phyloP scores from a whole-genome alignment of 176 grass and related monocot genomes.

The Oryza coarctata region DNA sequence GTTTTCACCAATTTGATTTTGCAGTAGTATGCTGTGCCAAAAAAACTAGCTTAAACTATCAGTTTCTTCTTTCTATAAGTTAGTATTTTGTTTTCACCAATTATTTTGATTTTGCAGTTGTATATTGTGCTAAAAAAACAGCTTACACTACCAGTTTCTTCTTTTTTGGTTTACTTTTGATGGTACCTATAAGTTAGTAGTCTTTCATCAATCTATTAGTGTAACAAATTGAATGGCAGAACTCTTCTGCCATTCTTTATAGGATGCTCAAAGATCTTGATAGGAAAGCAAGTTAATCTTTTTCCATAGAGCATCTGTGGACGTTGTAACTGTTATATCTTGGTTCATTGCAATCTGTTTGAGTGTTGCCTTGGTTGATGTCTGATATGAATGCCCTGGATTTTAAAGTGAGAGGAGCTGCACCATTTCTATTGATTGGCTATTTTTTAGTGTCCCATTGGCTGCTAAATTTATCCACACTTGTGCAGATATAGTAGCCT shows the following conservation, averaged over 20 bases:
- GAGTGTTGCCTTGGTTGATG: background rate
- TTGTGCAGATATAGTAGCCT: background rate
- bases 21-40: background rate
- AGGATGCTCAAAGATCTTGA: background rate
- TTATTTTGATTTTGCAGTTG: background rate
- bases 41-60: background rate
- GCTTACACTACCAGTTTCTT: no score
- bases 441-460: background rate
- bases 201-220: slow-evolving; percentile 5
- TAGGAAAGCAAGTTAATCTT: background rate
- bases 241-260: background rate
- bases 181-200: background rate
- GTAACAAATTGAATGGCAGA: background rate
- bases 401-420: slow-evolving; percentile 2
- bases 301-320: background rate
- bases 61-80: background rate
- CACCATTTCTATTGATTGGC: background rate
- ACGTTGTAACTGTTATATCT: background rate
- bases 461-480: background rate
- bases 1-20: background rate
- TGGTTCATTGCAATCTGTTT: background rate
- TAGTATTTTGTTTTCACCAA: background rate
- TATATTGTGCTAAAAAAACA: no score
- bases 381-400: background rate
- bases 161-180: background rate